Evolutionary conservation across 1,284 basidiomycete species (phyloP).

Genomic region (Leucoagaricus sp.): DNA sequence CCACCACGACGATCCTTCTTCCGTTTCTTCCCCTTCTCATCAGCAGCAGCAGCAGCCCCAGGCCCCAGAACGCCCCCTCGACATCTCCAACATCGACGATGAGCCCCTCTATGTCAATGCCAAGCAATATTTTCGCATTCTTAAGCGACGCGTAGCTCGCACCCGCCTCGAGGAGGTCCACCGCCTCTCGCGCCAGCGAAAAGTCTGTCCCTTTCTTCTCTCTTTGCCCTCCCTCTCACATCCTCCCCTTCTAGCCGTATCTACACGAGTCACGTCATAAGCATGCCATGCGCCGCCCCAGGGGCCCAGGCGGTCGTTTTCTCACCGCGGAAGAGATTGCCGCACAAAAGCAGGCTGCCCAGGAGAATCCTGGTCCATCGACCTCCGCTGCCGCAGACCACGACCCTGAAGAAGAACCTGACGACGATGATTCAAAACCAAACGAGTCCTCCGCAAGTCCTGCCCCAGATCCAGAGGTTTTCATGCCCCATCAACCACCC

Average conservation of each 20-base stretch:
- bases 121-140: constrained; percentile 95
- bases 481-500: constrained; percentile 24
- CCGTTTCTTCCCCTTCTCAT: constrained; percentile 19
- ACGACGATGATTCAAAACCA: constrained; percentile 40
- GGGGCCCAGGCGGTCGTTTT: constrained; percentile 96
- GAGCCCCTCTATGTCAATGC: constrained; percentile 97
- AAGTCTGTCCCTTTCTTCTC: constrained; percentile 50
- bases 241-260: constrained; percentile 71
- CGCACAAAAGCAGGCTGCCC: constrained; percentile 58
- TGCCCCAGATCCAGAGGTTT: constrained; percentile 24
- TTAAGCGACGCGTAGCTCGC: constrained; percentile 87
- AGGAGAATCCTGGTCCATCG: constrained; percentile 10
- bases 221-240: constrained; percentile 1
- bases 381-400: constrained; percentile 30
- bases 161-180: constrained; percentile 92
- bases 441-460: constrained; percentile 23
- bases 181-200: constrained; percentile 86
- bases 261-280: constrained; percentile 97
- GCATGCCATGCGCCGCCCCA: constrained; percentile 95
- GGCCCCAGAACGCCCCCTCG: neutral
- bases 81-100: constrained; percentile 55
- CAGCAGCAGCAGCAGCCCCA: neutral
- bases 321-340: constrained; percentile 94
- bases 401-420: constrained; percentile 31
- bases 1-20: constrained; percentile 19